Base-by-base conservation (phyloP, 352 stramenopile species). In the Phytophthora constricta region DNA sequence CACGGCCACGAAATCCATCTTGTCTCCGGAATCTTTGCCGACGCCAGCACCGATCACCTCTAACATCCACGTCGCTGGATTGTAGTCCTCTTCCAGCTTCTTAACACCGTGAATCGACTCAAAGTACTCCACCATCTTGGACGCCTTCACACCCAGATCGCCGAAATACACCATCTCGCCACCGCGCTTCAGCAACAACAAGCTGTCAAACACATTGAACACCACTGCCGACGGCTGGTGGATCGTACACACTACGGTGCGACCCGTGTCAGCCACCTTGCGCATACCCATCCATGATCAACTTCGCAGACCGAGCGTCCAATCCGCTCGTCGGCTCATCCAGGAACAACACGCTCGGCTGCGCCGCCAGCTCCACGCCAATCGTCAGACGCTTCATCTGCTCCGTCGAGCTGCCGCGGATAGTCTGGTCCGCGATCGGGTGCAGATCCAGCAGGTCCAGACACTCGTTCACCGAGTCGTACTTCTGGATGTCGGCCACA, bases 1-100 rank as follows among this genome's bases (percentile, higher is more conserved):
- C 2, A 57, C 5, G 4, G 25, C 25, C 2, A 57, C 49, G 17
- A 71, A 71, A 10, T 73, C 48, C 1, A 27, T 47, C 8, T 42
- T 62, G 14, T 22, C 52, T 7, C 31, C 20, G 11, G 11, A 58
- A 20, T 58, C 49, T 4, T 76, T 97, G 50, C 26, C 53, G 17
- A 74, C 64, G n/a, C 72, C 75, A 28, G 76, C 80, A 11, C 77
- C 76, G 17, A 89, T 82, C 14, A 78, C 75, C 20, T 87, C 75
- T 8, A 97, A 62, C 86, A 97, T 95, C 87, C 86, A 97, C 33
- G 89, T 91, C 14, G 89, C 88, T 20, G 89, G 89, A 52, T 97
- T 97, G 52, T 89, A 80, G 27, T 78, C 75, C 45, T 64, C 41
- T 14, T 80, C 67, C 41, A 96, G 78, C 17, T 50, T 68, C 0